Percentiles rank a stretch among this genome's conserved stretches.
Conservation (phyloP, 2,329 filamentous ascomycete genomes). For the Furcasterigmium furcatum region DNA sequence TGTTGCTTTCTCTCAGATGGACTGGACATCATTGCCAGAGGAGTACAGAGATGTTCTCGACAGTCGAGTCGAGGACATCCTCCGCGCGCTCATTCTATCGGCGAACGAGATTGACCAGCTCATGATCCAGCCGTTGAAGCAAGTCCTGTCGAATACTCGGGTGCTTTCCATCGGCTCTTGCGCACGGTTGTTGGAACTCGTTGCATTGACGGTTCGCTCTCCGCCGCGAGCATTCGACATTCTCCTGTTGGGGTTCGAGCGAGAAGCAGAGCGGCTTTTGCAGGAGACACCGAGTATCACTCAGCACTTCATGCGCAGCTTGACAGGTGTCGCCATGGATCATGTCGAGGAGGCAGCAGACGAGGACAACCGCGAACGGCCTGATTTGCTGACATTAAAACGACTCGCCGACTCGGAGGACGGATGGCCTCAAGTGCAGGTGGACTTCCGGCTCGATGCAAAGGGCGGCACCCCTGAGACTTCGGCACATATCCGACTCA, state of each 20-base stretch:
- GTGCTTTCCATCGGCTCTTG: constrained; percentile 19
- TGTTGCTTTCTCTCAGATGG: constrained; percentile 11
- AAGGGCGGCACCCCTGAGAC: constrained; percentile 13
- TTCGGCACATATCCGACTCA: constrained; percentile 30
- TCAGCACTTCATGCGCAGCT: constrained; percentile 24
- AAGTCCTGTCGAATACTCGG: not conserved
- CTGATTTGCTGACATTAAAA: constrained; percentile 11
- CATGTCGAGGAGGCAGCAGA: constrained; percentile 29
- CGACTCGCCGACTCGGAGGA: constrained; percentile 6
- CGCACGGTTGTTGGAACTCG: constrained; percentile 24
- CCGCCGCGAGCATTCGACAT: constrained; percentile 21
- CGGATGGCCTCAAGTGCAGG: constrained; percentile 19
- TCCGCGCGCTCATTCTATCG: constrained; percentile 4
- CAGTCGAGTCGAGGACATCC: constrained; percentile 11
- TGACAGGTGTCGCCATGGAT: constrained; percentile 32
- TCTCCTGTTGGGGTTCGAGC: constrained; percentile 27
- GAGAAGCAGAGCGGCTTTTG: constrained; percentile 21
- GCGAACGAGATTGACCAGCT: not conserved
- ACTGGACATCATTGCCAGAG: not conserved
- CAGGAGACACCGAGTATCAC: constrained; percentile 18
- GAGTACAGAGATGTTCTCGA: constrained; percentile 3
- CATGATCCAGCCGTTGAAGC: not conserved
- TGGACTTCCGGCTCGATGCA: constrained; percentile 23
- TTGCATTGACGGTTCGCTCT: constrained; percentile 23
- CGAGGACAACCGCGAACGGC: not conserved